Conservation (phyloP, 1,284 basidiomycete genomes). For the Ustilago lituana region DNA sequence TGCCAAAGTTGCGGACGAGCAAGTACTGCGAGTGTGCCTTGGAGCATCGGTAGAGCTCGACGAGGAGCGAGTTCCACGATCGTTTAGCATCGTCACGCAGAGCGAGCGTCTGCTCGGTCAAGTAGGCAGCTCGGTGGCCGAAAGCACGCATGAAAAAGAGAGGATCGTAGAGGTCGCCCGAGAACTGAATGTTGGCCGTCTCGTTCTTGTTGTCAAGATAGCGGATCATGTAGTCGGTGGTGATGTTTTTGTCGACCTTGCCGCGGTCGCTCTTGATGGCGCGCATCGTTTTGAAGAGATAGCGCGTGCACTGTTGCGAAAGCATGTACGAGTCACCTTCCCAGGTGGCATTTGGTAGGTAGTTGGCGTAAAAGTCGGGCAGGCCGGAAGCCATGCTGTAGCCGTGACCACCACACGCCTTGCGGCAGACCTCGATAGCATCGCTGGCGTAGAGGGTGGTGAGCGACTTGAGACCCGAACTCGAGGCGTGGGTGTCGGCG, state of each 20-base stretch:
- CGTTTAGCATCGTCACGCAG: conserved; percentile 67
- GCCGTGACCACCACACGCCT: conserved; percentile 68
- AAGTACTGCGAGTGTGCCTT: conserved; percentile 53
- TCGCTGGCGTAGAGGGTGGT: conserved; percentile 67
- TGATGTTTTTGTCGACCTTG: conserved; percentile 59
- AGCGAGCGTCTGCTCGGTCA: conserved; percentile 66
- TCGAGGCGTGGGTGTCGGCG: conserved; percentile 67
- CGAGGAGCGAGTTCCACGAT: conserved; percentile 67
- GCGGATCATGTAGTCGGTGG: conserved; percentile 66
- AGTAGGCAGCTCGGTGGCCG: conserved; percentile 68
- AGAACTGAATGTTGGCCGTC: conserved; percentile 54
- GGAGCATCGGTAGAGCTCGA: conserved; percentile 67
- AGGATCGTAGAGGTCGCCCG: conserved; percentile 60
- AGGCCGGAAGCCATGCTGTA: conserved; percentile 65
- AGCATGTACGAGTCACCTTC: conserved; percentile 68
- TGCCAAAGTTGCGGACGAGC: conserved; percentile 68
- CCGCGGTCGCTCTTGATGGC: conserved; percentile 50
- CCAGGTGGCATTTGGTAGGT: conserved; percentile 66
- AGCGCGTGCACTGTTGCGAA: conserved; percentile 68
- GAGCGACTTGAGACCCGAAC: conserved; percentile 67
- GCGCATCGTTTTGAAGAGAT: conserved; percentile 68
- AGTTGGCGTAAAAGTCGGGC: conserved; percentile 60
- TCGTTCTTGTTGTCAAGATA: conserved; percentile 65
- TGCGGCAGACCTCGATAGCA: conserved; percentile 68
- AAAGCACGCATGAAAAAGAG: conserved; percentile 67